Evolutionary conservation across 2,329 filamentous ascomycete genomes (phyloP).

Genomic region (Coniochaeta ligniaria): DNA sequence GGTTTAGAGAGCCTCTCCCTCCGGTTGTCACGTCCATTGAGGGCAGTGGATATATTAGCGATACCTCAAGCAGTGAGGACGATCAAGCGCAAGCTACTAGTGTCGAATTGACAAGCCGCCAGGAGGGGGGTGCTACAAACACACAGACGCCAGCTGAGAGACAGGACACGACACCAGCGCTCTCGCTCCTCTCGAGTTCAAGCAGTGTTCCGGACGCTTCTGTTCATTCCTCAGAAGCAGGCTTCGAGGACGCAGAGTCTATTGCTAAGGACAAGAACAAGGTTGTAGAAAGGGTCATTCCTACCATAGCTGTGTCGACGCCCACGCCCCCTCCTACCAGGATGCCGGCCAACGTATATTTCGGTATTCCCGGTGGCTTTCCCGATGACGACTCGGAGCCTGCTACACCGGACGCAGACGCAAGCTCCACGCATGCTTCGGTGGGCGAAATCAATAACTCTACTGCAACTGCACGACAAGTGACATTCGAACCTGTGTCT

Average conservation of each 20-base stretch:
- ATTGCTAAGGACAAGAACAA: background rate
- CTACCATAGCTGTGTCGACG: slow-evolving; percentile 35
- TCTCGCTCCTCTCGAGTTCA: background rate
- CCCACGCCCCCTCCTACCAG: slow-evolving; percentile 30
- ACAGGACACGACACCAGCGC: background rate
- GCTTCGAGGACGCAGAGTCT: background rate
- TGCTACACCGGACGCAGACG: slow-evolving; percentile 3
- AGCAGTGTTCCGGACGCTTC: background rate
- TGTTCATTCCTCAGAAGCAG: background rate
- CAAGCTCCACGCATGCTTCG: background rate
- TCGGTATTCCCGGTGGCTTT: slow-evolving; percentile 54
- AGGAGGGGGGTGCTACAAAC: background rate
- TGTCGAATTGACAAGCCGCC: background rate
- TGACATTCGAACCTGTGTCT: slow-evolving; percentile 13
- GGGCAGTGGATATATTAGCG: slow-evolving; percentile 55
- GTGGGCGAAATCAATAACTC: background rate
- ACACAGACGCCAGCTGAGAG: background rate
- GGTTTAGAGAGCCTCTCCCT: slow-evolving; percentile 57
- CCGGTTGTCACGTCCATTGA: slow-evolving; percentile 66
- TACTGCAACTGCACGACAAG: slow-evolving; percentile 5
- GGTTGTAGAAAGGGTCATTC: slow-evolving; percentile 19
- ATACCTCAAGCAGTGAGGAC: slow-evolving; percentile 31
- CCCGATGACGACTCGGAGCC: slow-evolving; percentile 32
- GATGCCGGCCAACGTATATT: slow-evolving; percentile 18
- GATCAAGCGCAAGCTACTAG: background rate